These are phyloP conservation scores for Nicotiana attenuata DNA, from an alignment of 257 asterid species.

Conservation along the genomic window DNA sequence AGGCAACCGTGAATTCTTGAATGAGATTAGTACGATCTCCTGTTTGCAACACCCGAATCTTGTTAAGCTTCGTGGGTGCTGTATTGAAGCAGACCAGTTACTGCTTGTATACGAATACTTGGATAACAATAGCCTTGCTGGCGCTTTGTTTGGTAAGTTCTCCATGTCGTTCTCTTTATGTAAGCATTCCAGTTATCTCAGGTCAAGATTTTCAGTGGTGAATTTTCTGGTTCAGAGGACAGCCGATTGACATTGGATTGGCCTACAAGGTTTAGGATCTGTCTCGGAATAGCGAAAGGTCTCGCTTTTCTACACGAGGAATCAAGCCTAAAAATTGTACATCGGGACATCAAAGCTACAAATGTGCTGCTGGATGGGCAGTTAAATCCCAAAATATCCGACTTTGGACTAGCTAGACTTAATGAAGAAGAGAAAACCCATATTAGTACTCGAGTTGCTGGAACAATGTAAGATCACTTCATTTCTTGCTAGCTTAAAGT, in stretches of 20 bases:
- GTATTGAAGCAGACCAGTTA: conserved; percentile 80
- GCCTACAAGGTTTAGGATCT: conserved; percentile 28
- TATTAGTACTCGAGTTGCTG: conserved; percentile 35
- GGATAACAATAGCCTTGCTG: conserved; percentile 90
- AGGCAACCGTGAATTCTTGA: conserved; percentile 81
- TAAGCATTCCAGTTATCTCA: not conserved
- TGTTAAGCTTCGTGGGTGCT: conserved; percentile 81
- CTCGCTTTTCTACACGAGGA: conserved; percentile 36
- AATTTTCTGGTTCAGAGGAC: conserved; percentile 23
- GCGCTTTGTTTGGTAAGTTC: conserved; percentile 50
- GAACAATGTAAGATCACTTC: conserved; percentile 30
- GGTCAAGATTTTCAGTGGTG: not conserved
- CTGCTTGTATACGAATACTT: conserved; percentile 73
- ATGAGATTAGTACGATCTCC: conserved; percentile 85
- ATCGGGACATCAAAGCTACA: conserved; percentile 32
- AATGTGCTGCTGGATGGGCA: conserved; percentile 29
- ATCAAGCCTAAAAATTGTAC: conserved; percentile 29
- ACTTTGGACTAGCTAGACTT: conserved; percentile 36
- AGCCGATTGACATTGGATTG: conserved; percentile 26
- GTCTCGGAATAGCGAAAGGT: conserved; percentile 37
- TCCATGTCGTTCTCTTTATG: not conserved
- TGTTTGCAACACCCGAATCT: conserved; percentile 79
- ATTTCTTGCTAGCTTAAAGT: not conserved
- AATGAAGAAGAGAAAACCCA: conserved; percentile 29
- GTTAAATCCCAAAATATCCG: conserved; percentile 30